Conservation (phyloP, 208 protist species). For the Endotrypanum monterogeii region DNA sequence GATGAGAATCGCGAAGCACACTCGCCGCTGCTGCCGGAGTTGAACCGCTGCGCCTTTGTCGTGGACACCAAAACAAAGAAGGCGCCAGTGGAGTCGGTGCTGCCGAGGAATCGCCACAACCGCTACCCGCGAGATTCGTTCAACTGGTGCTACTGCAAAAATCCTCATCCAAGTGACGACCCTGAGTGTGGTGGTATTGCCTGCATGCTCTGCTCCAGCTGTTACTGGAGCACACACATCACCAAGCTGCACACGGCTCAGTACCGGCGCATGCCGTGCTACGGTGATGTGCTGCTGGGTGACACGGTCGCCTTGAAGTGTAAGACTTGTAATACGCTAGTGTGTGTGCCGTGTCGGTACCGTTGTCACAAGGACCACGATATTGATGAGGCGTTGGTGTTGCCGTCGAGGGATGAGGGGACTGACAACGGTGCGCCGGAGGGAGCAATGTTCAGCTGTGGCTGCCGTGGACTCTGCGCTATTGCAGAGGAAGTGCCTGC, state of each 20-base stretch:
- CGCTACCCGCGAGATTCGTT: constrained; percentile 71
- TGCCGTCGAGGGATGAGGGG: constrained; percentile 41
- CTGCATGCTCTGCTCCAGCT: constrained; percentile 80
- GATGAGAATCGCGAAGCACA: background rate
- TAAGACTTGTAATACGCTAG: constrained; percentile 64
- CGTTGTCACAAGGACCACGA: constrained; percentile 86
- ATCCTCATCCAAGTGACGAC: constrained; percentile 54
- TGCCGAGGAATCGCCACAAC: constrained; percentile 71
- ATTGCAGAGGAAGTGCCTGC: constrained; percentile 55
- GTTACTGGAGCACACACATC: constrained; percentile 82
- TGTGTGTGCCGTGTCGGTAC: constrained; percentile 78
- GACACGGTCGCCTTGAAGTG: constrained; percentile 73
- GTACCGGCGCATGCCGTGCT: constrained; percentile 73
- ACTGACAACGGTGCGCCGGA: constrained; percentile 48
- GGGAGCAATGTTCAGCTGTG: constrained; percentile 73
- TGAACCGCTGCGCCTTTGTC: constrained; percentile 67
- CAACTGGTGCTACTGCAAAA: constrained; percentile 85
- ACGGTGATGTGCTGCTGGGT: constrained; percentile 75
- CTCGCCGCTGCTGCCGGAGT: constrained; percentile 26
- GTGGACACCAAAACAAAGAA: constrained; percentile 63
- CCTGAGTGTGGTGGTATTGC: constrained; percentile 68
- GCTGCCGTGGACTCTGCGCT: constrained; percentile 65
- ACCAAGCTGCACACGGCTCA: constrained; percentile 53
- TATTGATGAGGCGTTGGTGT: constrained; percentile 35
- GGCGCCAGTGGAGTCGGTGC: constrained; percentile 42